Evolutionary conservation across 345 rosid species (phyloP).

Genomic region (Eucalyptus leucophloia): DNA sequence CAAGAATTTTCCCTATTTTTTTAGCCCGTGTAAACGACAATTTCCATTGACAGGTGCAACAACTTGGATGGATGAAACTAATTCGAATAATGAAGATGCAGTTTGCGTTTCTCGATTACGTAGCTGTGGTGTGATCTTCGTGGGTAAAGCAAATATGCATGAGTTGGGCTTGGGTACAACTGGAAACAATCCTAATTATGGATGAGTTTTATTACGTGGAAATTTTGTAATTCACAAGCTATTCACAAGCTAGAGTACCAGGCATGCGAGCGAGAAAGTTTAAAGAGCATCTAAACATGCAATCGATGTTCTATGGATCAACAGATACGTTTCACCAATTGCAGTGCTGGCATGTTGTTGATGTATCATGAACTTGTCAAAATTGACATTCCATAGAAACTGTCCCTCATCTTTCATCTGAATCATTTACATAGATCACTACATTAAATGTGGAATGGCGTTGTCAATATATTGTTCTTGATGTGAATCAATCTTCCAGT

Average conservation of each 20-base stretch:
- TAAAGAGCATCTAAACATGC: background rate
- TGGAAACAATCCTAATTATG: slow-evolving; percentile 83
- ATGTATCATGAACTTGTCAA: background rate
- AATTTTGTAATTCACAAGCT: background rate
- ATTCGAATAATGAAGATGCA: slow-evolving; percentile 50
- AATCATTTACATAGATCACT: background rate
- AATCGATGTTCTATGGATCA: background rate
- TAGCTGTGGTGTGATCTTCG: slow-evolving; percentile 62
- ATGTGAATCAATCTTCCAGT: background rate
- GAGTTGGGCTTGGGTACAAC: slow-evolving; percentile 96
- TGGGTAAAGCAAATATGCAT: slow-evolving; percentile 95
- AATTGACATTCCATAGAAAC: background rate
- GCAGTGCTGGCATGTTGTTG: background rate
- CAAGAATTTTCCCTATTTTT: background rate
- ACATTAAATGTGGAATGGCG: background rate
- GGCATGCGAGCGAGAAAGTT: background rate
- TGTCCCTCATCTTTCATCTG: background rate
- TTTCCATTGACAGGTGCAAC: slow-evolving; percentile 46
- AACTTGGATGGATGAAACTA: slow-evolving; percentile 77
- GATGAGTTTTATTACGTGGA: slow-evolving; percentile 24
- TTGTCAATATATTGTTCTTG: background rate
- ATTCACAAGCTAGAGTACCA: background rate
- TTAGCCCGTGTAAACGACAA: background rate
- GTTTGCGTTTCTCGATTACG: slow-evolving; percentile 65
- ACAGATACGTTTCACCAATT: background rate